Evolutionary conservation across 495 filamentous ascomycete genomes (phyloP), one percentile per base, ranked within the genome.

Genomic region (Bryoglossum gracile): DNA sequence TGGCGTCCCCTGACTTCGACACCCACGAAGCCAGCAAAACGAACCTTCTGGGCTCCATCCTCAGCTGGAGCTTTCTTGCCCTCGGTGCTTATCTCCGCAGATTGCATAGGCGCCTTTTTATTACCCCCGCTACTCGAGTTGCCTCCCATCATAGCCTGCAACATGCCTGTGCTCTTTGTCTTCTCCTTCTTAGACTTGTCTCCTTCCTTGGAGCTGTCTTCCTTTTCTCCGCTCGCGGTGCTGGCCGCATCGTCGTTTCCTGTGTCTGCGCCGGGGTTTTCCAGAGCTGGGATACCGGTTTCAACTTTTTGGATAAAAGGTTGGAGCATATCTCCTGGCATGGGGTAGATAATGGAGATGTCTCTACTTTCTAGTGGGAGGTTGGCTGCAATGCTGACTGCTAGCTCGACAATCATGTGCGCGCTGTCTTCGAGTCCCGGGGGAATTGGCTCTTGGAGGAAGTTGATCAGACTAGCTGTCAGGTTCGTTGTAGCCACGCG

Each of bases 361-460:
- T 97, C 94, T 54, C 92, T 80, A 53, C 87, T 89, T 66, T 98
- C 92, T 9, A 94, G 66, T 0, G 94, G 92, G 40, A 97, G 70
- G 62, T 96, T 91, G 54, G 78, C 76, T 2, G 86, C 80, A 51
- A 98, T 89, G 43, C 81, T 84, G 22, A 97, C 75, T 5, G 91
- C 87, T 35, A 96, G 76, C 65, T 97, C 90, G 26, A 97, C 79
- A 62, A 98, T 95, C 17, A 88, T 83, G 43, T 86, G 87, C 8
- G 76, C 77, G 24, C 44, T 57, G 28, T 77, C 79, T 43, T 91
- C 84, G 36, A 97, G 70, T 3, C 88, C 92, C 18, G 43, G 5
- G 10, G 58, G 55, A 3, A 83, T 70, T 0, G 86, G 83, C 13
- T 94, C 86, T 38, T 81, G 71, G 22, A 97, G 73, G 62, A 86